Evolutionary conservation across 208 protist genomes (phyloP).

Genomic region (Trichomonas vaginalis): DNA sequence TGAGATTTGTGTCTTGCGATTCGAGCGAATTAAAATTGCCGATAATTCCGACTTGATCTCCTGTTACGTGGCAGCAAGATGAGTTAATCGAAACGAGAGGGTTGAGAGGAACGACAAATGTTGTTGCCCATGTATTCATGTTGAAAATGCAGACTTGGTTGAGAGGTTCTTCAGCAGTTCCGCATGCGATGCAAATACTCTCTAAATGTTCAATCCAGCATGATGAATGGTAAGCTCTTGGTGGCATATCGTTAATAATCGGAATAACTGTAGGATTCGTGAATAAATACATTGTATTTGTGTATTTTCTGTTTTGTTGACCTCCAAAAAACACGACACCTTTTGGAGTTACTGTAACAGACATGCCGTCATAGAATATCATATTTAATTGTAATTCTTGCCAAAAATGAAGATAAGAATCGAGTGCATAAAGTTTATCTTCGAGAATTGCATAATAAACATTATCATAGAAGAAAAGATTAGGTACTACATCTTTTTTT

Average conservation of each 20-base stretch:
- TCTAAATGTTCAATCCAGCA: neutral
- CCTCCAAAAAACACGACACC: neutral
- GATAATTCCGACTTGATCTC: neutral
- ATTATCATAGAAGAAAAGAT: neutral
- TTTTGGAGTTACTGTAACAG: neutral
- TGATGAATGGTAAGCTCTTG: neutral
- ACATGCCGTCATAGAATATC: neutral
- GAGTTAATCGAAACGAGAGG: neutral
- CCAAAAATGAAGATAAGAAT: neutral
- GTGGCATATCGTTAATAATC: neutral
- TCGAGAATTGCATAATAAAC: neutral
- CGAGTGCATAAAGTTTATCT: neutral
- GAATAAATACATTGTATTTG: neutral
- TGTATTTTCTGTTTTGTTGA: neutral
- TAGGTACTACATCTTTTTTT: neutral
- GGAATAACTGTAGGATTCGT: neutral
- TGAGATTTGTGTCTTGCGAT: neutral
- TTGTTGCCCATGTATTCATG: neutral
- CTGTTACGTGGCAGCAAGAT: neutral
- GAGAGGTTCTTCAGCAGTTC: neutral
- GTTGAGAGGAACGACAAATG: neutral
- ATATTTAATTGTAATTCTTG: neutral
- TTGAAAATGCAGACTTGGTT: neutral
- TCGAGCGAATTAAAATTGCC: neutral
- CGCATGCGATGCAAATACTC: neutral